phyloP scores from a whole-genome alignment of 495 filamentous ascomycete species.

The Penicillium egyptiacum region DNA sequence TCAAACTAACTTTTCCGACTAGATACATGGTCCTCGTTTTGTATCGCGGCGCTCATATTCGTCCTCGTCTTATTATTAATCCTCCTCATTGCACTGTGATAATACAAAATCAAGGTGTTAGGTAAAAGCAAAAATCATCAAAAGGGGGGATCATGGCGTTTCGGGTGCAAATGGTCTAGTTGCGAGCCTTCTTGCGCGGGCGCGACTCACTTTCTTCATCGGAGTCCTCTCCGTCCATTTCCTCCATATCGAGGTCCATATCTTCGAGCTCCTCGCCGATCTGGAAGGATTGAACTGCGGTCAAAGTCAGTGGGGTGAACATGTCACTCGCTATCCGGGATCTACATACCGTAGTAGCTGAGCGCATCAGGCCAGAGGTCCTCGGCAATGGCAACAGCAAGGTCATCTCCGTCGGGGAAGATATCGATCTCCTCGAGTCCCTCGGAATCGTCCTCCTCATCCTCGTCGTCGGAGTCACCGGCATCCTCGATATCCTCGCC shows the following conservation, averaged over 20 bases:
- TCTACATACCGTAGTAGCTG: constrained; percentile 81
- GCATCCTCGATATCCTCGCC: constrained; percentile 47
- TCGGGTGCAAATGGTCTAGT: constrained; percentile 20
- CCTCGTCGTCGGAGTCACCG: constrained; percentile 44
- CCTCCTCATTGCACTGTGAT: constrained; percentile 61
- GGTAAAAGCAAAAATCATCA: constrained; percentile 17
- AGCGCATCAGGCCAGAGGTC: constrained; percentile 85
- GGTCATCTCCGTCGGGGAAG: constrained; percentile 74
- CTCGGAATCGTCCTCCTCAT: constrained; percentile 49
- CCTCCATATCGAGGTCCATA: constrained; percentile 37
- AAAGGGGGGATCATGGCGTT: constrained; percentile 25
- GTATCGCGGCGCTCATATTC: constrained; percentile 81
- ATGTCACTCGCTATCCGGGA: too few species aligned
- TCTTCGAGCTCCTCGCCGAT: constrained; percentile 31
- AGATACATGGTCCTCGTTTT: constrained; percentile 87
- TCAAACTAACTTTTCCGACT: constrained; percentile 35
- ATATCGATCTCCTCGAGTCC: constrained; percentile 67
- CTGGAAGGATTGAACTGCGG: constrained; percentile 38
- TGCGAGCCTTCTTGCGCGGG: constrained; percentile 49
- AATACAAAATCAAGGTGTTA: constrained; percentile 26
- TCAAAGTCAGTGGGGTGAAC: constrained; percentile 15
- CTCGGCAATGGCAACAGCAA: constrained; percentile 77
- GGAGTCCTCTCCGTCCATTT: constrained; percentile 34
- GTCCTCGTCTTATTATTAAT: constrained; percentile 83
- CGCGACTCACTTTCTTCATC: constrained; percentile 36